Conservation (phyloP, 164 flowering plant species). For the Brasenia schreberi region DNA sequence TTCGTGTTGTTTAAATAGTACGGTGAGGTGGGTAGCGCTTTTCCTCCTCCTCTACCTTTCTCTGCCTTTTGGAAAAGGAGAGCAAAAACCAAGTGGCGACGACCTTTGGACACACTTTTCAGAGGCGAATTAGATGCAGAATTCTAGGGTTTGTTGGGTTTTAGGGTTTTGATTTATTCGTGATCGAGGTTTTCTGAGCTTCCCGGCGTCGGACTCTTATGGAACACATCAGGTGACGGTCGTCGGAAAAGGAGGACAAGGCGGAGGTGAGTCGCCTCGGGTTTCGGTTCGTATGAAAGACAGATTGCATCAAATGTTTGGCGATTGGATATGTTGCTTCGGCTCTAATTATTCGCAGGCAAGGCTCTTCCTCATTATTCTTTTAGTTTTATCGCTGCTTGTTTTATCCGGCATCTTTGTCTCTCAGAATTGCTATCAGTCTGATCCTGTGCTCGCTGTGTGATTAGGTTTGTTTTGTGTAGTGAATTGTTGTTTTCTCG, state of each 20-base stretch:
- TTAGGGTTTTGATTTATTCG: not conserved
- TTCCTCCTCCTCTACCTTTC: not conserved
- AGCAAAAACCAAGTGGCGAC: not conserved
- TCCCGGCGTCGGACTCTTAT: not conserved
- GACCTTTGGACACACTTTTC: too few relatives aligned
- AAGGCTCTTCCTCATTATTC: too few relatives aligned
- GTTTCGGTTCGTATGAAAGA: not conserved
- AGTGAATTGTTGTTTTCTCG: too few relatives aligned
- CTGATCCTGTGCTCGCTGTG: not conserved
- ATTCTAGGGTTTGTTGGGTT: not conserved
- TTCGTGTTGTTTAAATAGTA: not conserved
- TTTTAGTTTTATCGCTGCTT: too few relatives aligned
- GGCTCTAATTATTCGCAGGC: not conserved
- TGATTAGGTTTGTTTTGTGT: not conserved
- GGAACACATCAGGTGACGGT: not conserved
- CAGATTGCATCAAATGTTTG: not conserved
- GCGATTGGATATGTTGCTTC: not conserved
- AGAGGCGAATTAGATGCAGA: not conserved
- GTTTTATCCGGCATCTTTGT: too few relatives aligned
- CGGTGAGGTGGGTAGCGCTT: not conserved
- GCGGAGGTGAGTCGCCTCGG: not conserved
- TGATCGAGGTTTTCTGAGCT: not conserved
- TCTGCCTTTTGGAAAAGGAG: not conserved
- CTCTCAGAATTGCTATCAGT: too few relatives aligned
- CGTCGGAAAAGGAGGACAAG: not conserved